Evolutionary conservation across 2,329 filamentous ascomycete species (phyloP).

Genomic region (Teratosphaeriaceae sp.): DNA sequence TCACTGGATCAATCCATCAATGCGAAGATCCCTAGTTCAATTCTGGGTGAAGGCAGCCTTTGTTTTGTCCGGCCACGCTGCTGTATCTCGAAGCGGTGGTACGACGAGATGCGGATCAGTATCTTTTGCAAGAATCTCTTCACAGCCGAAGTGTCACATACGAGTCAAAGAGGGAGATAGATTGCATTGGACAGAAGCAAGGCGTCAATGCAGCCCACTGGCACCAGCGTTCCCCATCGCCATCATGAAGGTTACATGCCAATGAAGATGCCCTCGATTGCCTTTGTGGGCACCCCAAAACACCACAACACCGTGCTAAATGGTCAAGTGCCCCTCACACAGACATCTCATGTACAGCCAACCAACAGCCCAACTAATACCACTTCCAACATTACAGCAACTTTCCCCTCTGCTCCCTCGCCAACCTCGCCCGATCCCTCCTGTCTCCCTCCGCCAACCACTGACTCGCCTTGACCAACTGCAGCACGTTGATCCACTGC

Average conservation of each 20-base stretch:
- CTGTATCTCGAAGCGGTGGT: no score
- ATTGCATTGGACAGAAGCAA: no score
- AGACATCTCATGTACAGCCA: background rate
- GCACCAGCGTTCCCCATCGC: no score
- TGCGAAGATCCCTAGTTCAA: slow-evolving; percentile 15
- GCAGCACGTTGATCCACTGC: slow-evolving; percentile 89
- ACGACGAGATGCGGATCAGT: no score
- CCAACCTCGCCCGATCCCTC: slow-evolving; percentile 22
- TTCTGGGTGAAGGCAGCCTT: slow-evolving; percentile 9
- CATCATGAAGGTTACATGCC: no score
- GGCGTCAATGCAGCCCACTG: no score
- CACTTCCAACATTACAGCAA: background rate
- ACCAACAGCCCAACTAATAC: background rate
- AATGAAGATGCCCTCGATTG: no score
- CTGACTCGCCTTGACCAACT: slow-evolving; percentile 86
- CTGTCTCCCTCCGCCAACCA: slow-evolving; percentile 89
- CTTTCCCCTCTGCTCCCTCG: background rate
- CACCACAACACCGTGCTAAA: slow-evolving; percentile 3
- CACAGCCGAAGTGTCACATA: no score
- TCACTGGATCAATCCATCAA: slow-evolving; percentile 8
- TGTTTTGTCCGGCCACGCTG: background rate
- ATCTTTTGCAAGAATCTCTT: no score
- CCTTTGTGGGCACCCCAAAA: no score
- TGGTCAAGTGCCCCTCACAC: background rate
- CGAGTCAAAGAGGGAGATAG: no score